Evolutionary conservation across 331 rosid genomes (phyloP).

Genomic region (Rosa hybrid): DNA sequence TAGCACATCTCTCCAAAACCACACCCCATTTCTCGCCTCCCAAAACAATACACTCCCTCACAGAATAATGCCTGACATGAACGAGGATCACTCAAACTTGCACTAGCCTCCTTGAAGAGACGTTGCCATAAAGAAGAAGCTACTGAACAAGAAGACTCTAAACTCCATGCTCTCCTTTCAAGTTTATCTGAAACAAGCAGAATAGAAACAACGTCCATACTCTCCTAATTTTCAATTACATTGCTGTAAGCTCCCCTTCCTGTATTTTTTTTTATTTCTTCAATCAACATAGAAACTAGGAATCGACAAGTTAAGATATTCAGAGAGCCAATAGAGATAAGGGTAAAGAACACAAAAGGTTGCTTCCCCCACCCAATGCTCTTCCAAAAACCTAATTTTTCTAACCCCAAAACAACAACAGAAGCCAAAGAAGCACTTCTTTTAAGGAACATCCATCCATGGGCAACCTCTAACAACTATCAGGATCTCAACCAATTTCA

Average conservation of each 20-base stretch:
- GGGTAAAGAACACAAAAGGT: neutral
- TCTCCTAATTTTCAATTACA: neutral
- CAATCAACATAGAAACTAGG: neutral
- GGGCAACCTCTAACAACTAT: neutral
- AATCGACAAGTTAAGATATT: neutral
- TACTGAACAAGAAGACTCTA: conserved; percentile 1
- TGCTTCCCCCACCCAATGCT: neutral
- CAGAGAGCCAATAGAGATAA: neutral
- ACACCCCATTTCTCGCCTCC: neutral
- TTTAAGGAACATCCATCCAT: neutral
- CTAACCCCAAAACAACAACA: neutral
- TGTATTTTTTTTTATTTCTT: neutral
- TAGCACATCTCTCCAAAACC: neutral
- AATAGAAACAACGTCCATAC: neutral
- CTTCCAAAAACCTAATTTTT: neutral
- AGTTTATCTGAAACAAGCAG: neutral
- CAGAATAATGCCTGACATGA: neutral
- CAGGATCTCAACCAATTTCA: neutral
- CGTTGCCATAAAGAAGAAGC: neutral
- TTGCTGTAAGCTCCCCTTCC: neutral
- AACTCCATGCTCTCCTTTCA: neutral
- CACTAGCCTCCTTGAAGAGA: neutral
- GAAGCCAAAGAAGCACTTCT: neutral
- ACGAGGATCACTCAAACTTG: neutral
- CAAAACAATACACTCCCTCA: neutral